Evolutionary conservation across 2,329 filamentous ascomycete species (phyloP).

Genomic region (Epichloe hybrida): DNA sequence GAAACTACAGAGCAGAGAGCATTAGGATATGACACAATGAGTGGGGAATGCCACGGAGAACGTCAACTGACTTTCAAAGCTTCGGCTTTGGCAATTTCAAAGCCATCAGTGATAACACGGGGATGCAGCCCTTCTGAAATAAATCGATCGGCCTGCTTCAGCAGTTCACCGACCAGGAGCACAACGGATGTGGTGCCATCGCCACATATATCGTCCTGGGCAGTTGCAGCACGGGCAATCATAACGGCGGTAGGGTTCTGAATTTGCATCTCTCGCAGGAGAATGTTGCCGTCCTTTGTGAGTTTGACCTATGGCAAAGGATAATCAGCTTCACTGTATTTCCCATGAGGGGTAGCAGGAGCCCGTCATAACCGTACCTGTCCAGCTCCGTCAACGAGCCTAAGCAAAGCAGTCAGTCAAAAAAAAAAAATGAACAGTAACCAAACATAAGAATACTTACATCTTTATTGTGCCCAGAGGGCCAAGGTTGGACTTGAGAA

Average conservation of each 20-base stretch:
- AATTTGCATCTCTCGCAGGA: conserved; percentile 73
- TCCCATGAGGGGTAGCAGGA: conserved; percentile 14
- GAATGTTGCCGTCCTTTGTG: conserved; percentile 95
- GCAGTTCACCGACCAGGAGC: conserved; percentile 82
- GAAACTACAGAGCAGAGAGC: conserved; percentile 46
- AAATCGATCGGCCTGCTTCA: conserved; percentile 95
- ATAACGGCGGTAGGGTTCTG: conserved; percentile 94
- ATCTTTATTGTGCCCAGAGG: too few species aligned
- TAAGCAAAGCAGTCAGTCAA: conserved; percentile 15
- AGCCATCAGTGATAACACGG: conserved; percentile 91
- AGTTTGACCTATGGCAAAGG: conserved; percentile 65
- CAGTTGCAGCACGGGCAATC: conserved; percentile 74
- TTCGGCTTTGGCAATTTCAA: conserved; percentile 91
- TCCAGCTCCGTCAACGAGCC: conserved; percentile 57
- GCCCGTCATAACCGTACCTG: conserved; percentile 34
- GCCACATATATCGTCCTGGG: conserved; percentile 95
- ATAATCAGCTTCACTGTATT: conserved; percentile 15
- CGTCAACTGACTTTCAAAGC: conserved; percentile 55
- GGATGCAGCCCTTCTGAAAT: conserved; percentile 96
- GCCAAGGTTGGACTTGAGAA: too few species aligned
- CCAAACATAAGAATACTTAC: too few species aligned
- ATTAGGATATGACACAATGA: not conserved
- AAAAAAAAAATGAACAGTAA: too few species aligned
- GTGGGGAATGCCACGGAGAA: not conserved
- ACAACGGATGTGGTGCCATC: conserved; percentile 97